Evolutionary conservation across 768 basidiomycete species (phyloP), one percentile per base, ranked within the genome.

Genomic region (Termitomyces sp.): DNA sequence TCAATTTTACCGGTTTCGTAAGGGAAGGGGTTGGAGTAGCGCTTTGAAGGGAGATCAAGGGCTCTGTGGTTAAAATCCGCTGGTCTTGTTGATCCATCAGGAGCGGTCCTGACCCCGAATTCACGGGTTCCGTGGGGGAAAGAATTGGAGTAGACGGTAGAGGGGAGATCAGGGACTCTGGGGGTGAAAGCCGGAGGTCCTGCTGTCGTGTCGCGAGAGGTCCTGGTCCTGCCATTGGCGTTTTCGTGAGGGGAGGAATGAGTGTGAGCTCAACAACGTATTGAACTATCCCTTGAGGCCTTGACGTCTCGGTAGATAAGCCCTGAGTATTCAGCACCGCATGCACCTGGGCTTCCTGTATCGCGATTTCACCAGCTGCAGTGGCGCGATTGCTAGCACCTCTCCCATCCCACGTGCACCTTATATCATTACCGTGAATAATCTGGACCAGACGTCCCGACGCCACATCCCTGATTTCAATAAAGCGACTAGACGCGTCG

Each of bases 371-470:
- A 6, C 28, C 48, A 35, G 38, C 6, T 20, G 66, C 88, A 73
- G 45, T 85, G 84, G 64, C 90, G 85, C 72, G 88, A 78, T 84
- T 68, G 58, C 71, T 69, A 39, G 74, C 69, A 22, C 76, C 76
- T 6, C 92, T 86, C 15, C 92, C 94, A 70, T 98, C 94, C 90
- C 93, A 98, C 36, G 92, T 85, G 70, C 92, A 94, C 32, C 90
- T 86, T 32, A 96, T 81, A 67, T 94, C 90, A 57, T 84, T 83
- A 8, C 94, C 94, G 0, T 85, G 82, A 61, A 94, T 91, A 70
- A 94, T 91, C 70, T 96, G 94, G 1, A 84, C 86, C 3, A 94
- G 84, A 1, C 89, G 84, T 11, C 93, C 92, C 0, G 86, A 91
- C 65, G 86, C 83, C 65, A 94, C 84, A 69, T 95, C 89, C 22